Base-by-base conservation (phyloP, 495 filamentous ascomycete genomes). In the Coniosporium apollinis region DNA sequence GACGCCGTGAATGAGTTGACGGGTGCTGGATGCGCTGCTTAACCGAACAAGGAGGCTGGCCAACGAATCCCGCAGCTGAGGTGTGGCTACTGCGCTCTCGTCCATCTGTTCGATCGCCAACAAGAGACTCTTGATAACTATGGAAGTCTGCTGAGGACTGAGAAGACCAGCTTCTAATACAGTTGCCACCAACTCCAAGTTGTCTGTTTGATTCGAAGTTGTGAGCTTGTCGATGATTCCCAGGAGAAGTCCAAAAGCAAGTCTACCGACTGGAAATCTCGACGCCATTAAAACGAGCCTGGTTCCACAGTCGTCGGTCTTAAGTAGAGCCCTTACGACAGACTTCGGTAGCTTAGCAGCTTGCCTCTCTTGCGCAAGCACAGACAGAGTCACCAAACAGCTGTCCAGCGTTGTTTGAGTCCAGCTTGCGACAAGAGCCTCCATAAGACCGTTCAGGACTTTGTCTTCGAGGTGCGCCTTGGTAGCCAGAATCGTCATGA, bases 381-480 rank as follows among this genome's bases (percentile, higher is more conserved):
- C 70, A 19, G 78, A 71, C 14, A 94, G 52, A 45, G 82, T 91
- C 16, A 83, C 69, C 14, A 96, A 60, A n/a, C 79, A 82, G 2
- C 79, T 68, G 11, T 69, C 65, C 3, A 70, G 45, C 0, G 78
- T 86, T 30, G 82, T 80, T 17, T 59, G 47, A 1, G 70, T 75
- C 79, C 79, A 92, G 5, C 78, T 77, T 16, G 57, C 58, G 8
- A 76, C 76, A 15, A 94, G 65, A 30, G 81, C 79, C 44, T 86
- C 77, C 86, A 96, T 94, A 43, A 96, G 60, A 3, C 72, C 72
- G 37, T 74, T 62, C 18, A 94, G 55, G 3, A 83, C 67, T 32
- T 67, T 69, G 43, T 94, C 82, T 18, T 76, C 67, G 11, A 94
- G 64, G 16, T 64, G 61, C 6, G 74, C 71, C 52, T 93, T 96